phyloP scores from a whole-genome alignment of 768 basidiomycete genomes.

The Trametes meyenii region DNA sequence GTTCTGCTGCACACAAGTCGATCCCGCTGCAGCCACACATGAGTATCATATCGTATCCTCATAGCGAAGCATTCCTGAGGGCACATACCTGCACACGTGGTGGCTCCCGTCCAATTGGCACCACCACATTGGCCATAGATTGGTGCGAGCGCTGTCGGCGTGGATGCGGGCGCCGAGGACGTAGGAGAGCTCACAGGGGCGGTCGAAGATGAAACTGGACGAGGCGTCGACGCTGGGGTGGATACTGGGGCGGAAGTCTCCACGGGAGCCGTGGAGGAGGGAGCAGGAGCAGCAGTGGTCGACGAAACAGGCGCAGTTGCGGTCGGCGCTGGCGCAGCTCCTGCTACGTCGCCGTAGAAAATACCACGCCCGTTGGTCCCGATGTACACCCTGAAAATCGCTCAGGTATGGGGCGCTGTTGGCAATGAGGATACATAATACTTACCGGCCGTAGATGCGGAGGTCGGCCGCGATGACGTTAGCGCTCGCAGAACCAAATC shows the following conservation, averaged over 20 bases:
- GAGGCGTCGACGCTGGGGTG: neutral
- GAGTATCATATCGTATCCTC: neutral
- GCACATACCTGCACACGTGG: slow-evolving; percentile 35
- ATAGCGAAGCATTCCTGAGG: neutral
- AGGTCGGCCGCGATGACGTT: slow-evolving; percentile 56
- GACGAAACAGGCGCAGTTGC: slow-evolving; percentile 26
- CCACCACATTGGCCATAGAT: slow-evolving; percentile 51
- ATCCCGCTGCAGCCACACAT: slow-evolving; percentile 19
- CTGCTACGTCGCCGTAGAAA: slow-evolving; percentile 44
- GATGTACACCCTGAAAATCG: slow-evolving; percentile 57
- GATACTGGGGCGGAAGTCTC: slow-evolving; percentile 21
- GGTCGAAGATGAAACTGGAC: slow-evolving; percentile 11
- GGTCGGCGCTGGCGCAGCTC: slow-evolving; percentile 25
- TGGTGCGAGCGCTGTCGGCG: slow-evolving; percentile 27
- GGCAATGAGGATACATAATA: neutral
- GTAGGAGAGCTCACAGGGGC: slow-evolving; percentile 10
- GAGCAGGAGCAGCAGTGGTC: slow-evolving; percentile 29
- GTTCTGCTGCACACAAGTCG: slow-evolving; percentile 42
- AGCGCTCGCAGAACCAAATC: slow-evolving; percentile 53
- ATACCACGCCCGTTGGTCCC: slow-evolving; percentile 62
- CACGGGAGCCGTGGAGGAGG: slow-evolving; percentile 29
- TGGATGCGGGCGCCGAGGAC: slow-evolving; percentile 18
- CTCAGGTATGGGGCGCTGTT: too few species aligned
- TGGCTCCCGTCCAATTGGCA: slow-evolving; percentile 46
- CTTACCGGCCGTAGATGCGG: slow-evolving; percentile 56